These are phyloP conservation scores for Pseudozyma hubeiensis DNA, from an alignment of 1,284 basidiomycete genomes.

Conservation along the genomic window DNA sequence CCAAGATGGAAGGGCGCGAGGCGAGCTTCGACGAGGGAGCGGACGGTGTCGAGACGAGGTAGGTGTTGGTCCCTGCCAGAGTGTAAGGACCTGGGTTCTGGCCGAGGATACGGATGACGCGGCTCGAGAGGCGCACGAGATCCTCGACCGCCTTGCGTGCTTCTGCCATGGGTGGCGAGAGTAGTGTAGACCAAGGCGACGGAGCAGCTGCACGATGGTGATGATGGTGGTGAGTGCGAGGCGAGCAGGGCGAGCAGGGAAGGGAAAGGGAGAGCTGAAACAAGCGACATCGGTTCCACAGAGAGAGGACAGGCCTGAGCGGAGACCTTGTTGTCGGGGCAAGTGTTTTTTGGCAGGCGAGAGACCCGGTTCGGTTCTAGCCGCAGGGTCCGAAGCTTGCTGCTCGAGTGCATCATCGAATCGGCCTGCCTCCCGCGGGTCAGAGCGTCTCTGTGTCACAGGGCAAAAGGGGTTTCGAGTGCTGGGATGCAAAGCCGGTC, in stretches of 20 bases:
- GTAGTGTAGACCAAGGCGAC: background rate
- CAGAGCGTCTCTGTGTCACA: too few relatives aligned
- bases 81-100: slow-evolving; percentile 93
- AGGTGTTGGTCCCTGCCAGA: slow-evolving; percentile 90
- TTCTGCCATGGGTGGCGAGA: slow-evolving; percentile 40
- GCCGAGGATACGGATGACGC: slow-evolving; percentile 70
- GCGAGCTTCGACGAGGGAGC: slow-evolving; percentile 58
- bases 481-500: too few relatives aligned
- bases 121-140: slow-evolving; percentile 41
- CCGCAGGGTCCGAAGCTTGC: background rate
- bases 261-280: too few relatives aligned
- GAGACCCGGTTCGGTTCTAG: background rate
- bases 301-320: too few relatives aligned
- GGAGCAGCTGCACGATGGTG: background rate
- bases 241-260: background rate
- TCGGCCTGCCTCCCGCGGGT: too few relatives aligned
- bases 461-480: background rate
- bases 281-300: too few relatives aligned
- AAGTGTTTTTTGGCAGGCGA: background rate
- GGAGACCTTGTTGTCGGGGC: too few relatives aligned
- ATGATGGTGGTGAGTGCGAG: background rate
- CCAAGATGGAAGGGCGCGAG: slow-evolving; percentile 78
- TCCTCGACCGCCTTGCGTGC: slow-evolving; percentile 48
- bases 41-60: slow-evolving; percentile 76
- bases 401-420: background rate